A percentile compares a stretch with the other conserved stretches of the same genome.
Conservation (phyloP, 257 asterid species). For the Buddleja alternifolia region DNA sequence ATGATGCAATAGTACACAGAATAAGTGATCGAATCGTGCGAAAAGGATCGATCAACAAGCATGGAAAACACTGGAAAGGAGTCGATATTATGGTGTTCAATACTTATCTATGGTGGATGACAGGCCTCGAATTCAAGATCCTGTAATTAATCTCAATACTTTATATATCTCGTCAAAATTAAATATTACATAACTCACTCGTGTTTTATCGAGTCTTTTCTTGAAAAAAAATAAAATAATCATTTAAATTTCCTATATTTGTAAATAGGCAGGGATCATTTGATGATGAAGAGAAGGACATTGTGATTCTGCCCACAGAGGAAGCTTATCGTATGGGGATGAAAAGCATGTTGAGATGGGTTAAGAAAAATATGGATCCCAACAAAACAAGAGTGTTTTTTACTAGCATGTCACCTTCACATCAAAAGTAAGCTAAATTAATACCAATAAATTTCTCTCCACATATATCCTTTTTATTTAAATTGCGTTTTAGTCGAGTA, state of each 20-base stretch:
- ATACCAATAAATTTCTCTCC: no score
- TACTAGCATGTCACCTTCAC: constrained; percentile 78
- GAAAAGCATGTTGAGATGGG: constrained; percentile 70
- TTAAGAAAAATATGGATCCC: constrained; percentile 55
- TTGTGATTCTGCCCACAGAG: constrained; percentile 49
- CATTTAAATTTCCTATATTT: neutral
- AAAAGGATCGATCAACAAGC: constrained; percentile 62
- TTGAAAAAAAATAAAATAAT: neutral
- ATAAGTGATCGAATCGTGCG: constrained; percentile 48
- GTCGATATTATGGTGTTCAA: constrained; percentile 62
- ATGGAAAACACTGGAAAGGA: constrained; percentile 65
- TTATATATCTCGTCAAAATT: neutral
- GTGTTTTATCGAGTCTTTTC: neutral
- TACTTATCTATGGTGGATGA: constrained; percentile 69
- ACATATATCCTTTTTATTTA: no score
- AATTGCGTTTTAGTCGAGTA: no score
- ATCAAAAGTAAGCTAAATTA: constrained; percentile 47
- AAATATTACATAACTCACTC: no score
- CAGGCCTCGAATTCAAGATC: constrained; percentile 49
- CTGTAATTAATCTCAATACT: constrained; percentile 27
- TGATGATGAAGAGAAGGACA: constrained; percentile 53
- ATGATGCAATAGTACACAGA: constrained; percentile 48
- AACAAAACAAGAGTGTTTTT: constrained; percentile 57
- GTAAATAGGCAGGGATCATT: constrained; percentile 48
- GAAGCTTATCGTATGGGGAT: constrained; percentile 72